phyloP scores from a whole-genome alignment of 352 stramenopile genomes.

The Phytophthora ramorum region DNA sequence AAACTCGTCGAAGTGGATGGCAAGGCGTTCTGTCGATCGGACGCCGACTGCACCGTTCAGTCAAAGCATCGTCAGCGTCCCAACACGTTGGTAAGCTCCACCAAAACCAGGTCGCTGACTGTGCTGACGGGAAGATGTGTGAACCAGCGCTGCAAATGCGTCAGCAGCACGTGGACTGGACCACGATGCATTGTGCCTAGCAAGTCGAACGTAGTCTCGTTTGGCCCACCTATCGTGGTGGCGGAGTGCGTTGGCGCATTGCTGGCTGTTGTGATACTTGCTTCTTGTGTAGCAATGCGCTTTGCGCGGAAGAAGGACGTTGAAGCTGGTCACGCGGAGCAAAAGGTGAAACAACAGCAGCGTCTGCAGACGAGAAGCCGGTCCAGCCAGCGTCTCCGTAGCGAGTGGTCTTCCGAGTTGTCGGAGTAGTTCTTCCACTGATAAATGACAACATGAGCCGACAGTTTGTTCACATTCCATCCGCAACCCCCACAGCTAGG shows the following conservation, averaged over 20 bases:
- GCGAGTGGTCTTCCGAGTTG: slow-evolving; percentile 25
- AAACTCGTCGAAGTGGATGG: slow-evolving; percentile 62
- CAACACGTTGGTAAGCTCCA: not conserved
- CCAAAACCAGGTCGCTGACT: slow-evolving; percentile 4
- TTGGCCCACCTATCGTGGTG: slow-evolving; percentile 33
- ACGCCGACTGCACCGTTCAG: slow-evolving; percentile 69
- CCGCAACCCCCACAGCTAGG: not conserved
- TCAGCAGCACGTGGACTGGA: slow-evolving; percentile 44
- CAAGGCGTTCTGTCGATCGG: slow-evolving; percentile 56
- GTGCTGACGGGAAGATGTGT: slow-evolving; percentile 46
- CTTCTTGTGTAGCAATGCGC: slow-evolving; percentile 25
- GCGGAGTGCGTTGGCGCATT: slow-evolving; percentile 22
- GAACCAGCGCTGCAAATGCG: slow-evolving; percentile 52
- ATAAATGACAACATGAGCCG: no score
- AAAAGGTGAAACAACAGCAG: slow-evolving; percentile 40
- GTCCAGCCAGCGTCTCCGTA: slow-evolving; percentile 32
- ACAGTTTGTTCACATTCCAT: not conserved
- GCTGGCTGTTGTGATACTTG: slow-evolving; percentile 21
- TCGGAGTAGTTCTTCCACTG: not conserved
- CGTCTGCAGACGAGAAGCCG: slow-evolving; percentile 32
- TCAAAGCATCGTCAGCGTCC: slow-evolving; percentile 6
- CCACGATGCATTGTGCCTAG: slow-evolving; percentile 54
- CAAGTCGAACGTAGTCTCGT: slow-evolving; percentile 17
- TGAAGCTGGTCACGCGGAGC: slow-evolving; percentile 20
- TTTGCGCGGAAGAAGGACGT: slow-evolving; percentile 21